Percentiles rank a stretch among this genome's conserved stretches.
These are phyloP conservation scores for Pseudoscleropodium purum DNA, from an alignment of 225 moss, liverwort and hornwort genomes.

Conservation along the genomic window DNA sequence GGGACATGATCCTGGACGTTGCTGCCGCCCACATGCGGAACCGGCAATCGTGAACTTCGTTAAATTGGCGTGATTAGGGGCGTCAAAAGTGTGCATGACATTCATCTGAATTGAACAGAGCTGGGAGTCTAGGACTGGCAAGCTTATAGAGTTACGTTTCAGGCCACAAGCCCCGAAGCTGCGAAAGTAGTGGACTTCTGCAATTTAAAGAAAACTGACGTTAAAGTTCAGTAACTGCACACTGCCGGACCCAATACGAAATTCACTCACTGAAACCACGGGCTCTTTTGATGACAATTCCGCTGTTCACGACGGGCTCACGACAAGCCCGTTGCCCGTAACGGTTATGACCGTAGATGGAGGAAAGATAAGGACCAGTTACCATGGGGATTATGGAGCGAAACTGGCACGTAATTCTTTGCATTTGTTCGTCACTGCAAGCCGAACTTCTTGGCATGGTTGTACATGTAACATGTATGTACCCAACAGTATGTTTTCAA, in stretches of 20 bases:
- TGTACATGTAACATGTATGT: neutral
- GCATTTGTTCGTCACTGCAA: neutral
- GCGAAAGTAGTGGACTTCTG: neutral
- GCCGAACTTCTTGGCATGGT: constrained; percentile 22
- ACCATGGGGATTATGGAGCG: neutral
- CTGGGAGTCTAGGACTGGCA: neutral
- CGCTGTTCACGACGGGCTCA: neutral
- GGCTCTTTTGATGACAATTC: neutral
- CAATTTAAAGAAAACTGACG: neutral
- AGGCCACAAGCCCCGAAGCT: neutral
- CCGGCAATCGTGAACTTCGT: neutral
- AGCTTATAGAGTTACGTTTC: neutral
- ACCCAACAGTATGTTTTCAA: neutral
- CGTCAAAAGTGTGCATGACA: neutral
- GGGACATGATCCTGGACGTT: neutral
- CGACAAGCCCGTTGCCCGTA: neutral
- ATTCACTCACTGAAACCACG: neutral
- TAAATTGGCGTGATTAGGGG: neutral
- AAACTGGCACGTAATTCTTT: neutral
- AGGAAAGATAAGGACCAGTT: neutral
- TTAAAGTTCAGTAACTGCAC: neutral
- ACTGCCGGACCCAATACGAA: no score
- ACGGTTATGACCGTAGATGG: constrained; percentile 18
- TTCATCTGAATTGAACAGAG: neutral
- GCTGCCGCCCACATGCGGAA: neutral